Evolutionary conservation across 257 asterid genomes (phyloP).

Genomic region (Ilex aquifolium): DNA sequence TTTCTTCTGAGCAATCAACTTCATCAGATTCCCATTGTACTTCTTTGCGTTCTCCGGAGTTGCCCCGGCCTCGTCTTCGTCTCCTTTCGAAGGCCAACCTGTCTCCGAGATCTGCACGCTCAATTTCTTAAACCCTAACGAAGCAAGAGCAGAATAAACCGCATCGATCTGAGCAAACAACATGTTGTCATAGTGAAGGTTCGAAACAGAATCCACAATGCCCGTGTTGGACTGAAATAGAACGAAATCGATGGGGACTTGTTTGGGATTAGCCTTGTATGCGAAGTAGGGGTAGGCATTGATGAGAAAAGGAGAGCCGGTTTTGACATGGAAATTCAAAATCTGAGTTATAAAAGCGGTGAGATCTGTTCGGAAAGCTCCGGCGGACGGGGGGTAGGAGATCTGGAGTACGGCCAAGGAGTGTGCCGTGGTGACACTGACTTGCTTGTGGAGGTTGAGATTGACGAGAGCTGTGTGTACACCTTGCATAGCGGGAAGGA

Average conservation of each 20-base stretch:
- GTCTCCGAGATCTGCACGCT: slow-evolving; percentile 85
- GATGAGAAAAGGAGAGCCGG: slow-evolving; percentile 58
- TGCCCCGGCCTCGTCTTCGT: slow-evolving; percentile 73
- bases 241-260: slow-evolving; percentile 53
- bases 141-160: slow-evolving; percentile 57
- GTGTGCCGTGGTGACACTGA: slow-evolving; percentile 74
- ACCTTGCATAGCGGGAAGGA: slow-evolving; percentile 75
- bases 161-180: slow-evolving; percentile 83
- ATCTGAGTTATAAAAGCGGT: slow-evolving; percentile 32
- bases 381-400: slow-evolving; percentile 87
- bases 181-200: slow-evolving; percentile 71
- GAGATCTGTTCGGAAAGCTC: slow-evolving; percentile 55
- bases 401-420: slow-evolving; percentile 56
- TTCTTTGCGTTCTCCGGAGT: slow-evolving; percentile 65
- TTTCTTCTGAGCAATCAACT: slow-evolving; percentile 47
- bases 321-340: slow-evolving; percentile 55
- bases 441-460: slow-evolving; percentile 51
- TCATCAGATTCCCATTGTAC: slow-evolving; percentile 59
- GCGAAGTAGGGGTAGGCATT: slow-evolving; percentile 90
- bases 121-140: slow-evolving; percentile 58
- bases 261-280: slow-evolving; percentile 58
- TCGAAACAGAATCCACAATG: slow-evolving; percentile 37
- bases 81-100: slow-evolving; percentile 93
- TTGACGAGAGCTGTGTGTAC: slow-evolving; percentile 52
- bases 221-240: slow-evolving; percentile 51